phyloP scores from a whole-genome alignment of 1,284 basidiomycete genomes.

The Cerioporus squamosus region DNA sequence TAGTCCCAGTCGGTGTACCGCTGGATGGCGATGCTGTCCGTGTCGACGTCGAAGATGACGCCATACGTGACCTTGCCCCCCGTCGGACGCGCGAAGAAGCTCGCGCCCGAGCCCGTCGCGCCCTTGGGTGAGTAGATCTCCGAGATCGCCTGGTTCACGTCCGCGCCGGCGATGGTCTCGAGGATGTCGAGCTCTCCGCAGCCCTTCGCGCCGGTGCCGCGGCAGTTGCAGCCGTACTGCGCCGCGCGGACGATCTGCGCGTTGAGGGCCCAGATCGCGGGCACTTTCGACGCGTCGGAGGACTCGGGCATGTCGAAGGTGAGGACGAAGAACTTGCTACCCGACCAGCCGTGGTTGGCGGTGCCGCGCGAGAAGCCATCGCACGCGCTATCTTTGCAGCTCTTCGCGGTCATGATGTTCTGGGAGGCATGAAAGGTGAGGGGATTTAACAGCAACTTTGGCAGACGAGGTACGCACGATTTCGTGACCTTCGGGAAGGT shows the following conservation, averaged over 20 bases:
- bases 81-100: slow-evolving; percentile 32
- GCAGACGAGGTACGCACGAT: slow-evolving; percentile 5
- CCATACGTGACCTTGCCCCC: slow-evolving; percentile 25
- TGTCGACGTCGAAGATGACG: slow-evolving; percentile 34
- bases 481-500: slow-evolving; percentile 20
- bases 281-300: slow-evolving; percentile 21
- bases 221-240: slow-evolving; percentile 41
- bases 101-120: slow-evolving; percentile 35
- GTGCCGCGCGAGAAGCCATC: slow-evolving; percentile 36
- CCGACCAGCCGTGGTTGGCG: slow-evolving; percentile 36
- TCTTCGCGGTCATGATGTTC: slow-evolving; percentile 32
- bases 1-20: slow-evolving; percentile 33
- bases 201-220: slow-evolving; percentile 29
- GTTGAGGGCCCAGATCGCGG: slow-evolving; percentile 38
- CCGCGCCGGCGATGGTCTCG: slow-evolving; percentile 30
- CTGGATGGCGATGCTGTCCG: slow-evolving; percentile 33
- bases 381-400: slow-evolving; percentile 26
- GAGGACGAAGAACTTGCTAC: slow-evolving; percentile 34
- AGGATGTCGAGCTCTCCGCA: slow-evolving; percentile 39
- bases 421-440: background rate
- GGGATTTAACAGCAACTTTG: background rate
- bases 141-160: slow-evolving; percentile 31
- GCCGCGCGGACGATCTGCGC: slow-evolving; percentile 36
- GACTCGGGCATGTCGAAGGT: slow-evolving; percentile 30
- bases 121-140: slow-evolving; percentile 39